phyloP scores from a whole-genome alignment of 2,329 filamentous ascomycete genomes.

The Neopestalotiopsis rosae region DNA sequence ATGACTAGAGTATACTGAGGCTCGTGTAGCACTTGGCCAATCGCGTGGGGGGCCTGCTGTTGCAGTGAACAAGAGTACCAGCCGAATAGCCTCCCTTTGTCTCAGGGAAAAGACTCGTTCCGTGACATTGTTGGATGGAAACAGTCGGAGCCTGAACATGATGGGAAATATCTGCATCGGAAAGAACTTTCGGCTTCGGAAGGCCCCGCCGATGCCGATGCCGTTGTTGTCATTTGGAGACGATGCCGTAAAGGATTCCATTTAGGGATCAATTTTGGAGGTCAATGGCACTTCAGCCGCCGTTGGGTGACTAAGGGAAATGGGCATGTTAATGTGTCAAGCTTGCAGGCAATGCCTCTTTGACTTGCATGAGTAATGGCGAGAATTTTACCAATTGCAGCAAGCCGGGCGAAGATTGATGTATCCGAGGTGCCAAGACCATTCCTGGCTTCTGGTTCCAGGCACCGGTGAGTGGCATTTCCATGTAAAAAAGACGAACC shows the following conservation, averaged over 20 bases:
- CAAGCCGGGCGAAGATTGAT: not conserved
- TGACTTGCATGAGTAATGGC: not conserved
- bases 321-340: not conserved
- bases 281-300: not conserved
- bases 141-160: not conserved
- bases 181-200: not conserved
- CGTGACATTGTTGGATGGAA: not conserved
- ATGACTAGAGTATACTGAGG: not conserved
- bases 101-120: not conserved
- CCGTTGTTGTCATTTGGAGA: not conserved
- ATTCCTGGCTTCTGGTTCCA: conserved; percentile 1
- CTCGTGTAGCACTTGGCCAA: no score
- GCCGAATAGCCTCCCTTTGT: not conserved
- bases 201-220: not conserved
- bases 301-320: not conserved
- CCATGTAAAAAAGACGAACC: conserved; percentile 14
- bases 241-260: not conserved
- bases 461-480: not conserved
- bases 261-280: not conserved
- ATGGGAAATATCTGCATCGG: not conserved
- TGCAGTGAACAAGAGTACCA: no score
- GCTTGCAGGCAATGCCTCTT: not conserved
- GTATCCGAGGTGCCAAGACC: not conserved
- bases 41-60: no score
- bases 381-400: conserved; percentile 9